These are phyloP conservation scores for Amphicarpaea edgeworthii DNA, from an alignment of 306 rosid species.

Conservation along the genomic window DNA sequence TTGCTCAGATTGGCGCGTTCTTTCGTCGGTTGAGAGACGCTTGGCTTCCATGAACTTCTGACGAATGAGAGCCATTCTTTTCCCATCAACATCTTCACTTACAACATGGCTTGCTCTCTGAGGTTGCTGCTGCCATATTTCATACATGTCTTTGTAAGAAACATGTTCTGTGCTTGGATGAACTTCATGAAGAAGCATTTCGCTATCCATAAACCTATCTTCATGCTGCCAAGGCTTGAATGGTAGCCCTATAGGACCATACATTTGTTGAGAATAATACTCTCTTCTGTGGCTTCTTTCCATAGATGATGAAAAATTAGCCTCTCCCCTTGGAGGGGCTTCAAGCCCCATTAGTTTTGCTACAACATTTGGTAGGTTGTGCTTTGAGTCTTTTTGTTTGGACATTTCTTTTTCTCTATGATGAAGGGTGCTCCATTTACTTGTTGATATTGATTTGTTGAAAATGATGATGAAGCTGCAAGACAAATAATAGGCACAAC, in stretches of 20 bases:
- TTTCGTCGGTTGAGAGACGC: constrained; percentile 69
- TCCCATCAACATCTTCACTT: constrained; percentile 58
- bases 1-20: constrained; percentile 71
- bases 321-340: constrained; percentile 61
- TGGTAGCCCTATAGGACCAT: constrained; percentile 58
- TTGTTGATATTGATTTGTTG: constrained; percentile 69
- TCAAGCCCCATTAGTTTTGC: constrained; percentile 99
- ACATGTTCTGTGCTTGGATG: constrained; percentile 55
- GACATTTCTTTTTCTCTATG: constrained; percentile 81
- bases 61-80: constrained; percentile 76
- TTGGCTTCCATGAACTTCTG: constrained; percentile 81
- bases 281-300: constrained; percentile 58
- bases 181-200: constrained; percentile 52
- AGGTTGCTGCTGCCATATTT: constrained; percentile 72
- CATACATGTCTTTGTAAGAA: constrained; percentile 64
- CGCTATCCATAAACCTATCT: constrained; percentile 60
- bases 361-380: constrained; percentile 76
- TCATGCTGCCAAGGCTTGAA: constrained; percentile 60
- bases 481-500: constrained; percentile 40
- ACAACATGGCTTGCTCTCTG: constrained; percentile 48
- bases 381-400: constrained; percentile 67
- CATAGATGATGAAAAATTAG: constrained; percentile 58
- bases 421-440: constrained; percentile 68
- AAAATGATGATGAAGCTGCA: constrained; percentile 64
- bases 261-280: constrained; percentile 51